Percentiles rank a stretch among this genome's conserved stretches.
Conservation (phyloP, 768 basidiomycete genomes). For the Suillus sp. region DNA sequence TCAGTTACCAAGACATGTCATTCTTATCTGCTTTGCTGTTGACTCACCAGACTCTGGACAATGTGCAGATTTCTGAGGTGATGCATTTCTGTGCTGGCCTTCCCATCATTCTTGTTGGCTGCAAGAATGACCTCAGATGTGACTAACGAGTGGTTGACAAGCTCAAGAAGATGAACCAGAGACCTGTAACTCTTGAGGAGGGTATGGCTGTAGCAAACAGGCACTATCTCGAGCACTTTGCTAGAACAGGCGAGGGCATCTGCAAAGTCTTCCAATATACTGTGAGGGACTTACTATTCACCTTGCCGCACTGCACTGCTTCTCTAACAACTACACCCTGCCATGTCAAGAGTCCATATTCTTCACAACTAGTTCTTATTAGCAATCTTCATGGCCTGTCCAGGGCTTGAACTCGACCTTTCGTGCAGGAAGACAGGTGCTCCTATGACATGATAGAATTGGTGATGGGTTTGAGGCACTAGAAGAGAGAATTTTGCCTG, state of each 20-base stretch:
- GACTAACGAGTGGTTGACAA: slow-evolving; percentile 93
- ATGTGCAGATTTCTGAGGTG: slow-evolving; percentile 99
- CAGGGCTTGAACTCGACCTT: no score
- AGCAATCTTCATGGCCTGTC: slow-evolving; percentile 41
- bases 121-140: slow-evolving; percentile 97
- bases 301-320: slow-evolving; percentile 19
- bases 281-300: slow-evolving; percentile 52
- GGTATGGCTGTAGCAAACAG: slow-evolving; percentile 92
- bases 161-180: slow-evolving; percentile 90
- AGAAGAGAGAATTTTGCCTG: no score
- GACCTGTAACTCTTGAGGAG: slow-evolving; percentile 95
- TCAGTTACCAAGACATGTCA: slow-evolving; percentile 99
- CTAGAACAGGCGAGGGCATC: slow-evolving; percentile 94
- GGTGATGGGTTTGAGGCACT: no score
- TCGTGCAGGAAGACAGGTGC: no score
- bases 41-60: slow-evolving; percentile 98
- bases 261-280: slow-evolving; percentile 98
- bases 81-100: slow-evolving; percentile 95
- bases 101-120: slow-evolving; percentile 96
- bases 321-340: slow-evolving; percentile 15
- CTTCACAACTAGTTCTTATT: slow-evolving; percentile 39
- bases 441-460: no score
- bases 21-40: slow-evolving; percentile 98
- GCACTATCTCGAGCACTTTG: slow-evolving; percentile 97
- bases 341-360: slow-evolving; percentile 35